Base-by-base conservation (phyloP, 2,329 filamentous ascomycete genomes). In the Cordyceps cicadae region DNA sequence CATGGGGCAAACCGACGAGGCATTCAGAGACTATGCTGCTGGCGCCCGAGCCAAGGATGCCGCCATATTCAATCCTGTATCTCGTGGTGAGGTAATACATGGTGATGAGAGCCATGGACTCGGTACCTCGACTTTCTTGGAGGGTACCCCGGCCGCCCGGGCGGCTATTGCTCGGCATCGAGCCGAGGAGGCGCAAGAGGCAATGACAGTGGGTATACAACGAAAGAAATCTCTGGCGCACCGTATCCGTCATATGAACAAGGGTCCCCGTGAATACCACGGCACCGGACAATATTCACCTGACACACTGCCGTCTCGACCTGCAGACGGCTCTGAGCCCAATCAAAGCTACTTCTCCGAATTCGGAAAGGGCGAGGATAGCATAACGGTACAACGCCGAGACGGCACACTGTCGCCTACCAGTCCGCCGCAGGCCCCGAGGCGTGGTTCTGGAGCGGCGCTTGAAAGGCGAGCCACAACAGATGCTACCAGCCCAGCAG, bases 171-270 rank as follows among this genome's bases (percentile, higher is more conserved):
- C 90, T 71, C 86, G 88, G 63, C 85, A 85, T 54, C 84, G 93
- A 68, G 87, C 83, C 37, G 91, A 87, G 67, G 75, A 89, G 63
- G 81, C 79, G 7, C 82, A 81, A 19, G 83, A 87, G 51, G 81
- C 82, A 62, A 70, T 76, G 59, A 74, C 81, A 24, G 76, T 77
- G 7, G 88, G 88, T 5, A 75, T 99, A 48, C 86, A 88, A 66
- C 87, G 94, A 63, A 97, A 97, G 81, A 97, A 97, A 79, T 97
- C 92, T 32, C 80, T 99, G 63, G 94, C 92, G 3, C 92, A 97
- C 71, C 89, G 92, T 60, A 88, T 99, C 71, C 88, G 92, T 46
- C 88, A 90, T 65, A 92, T 95, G 68, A 90, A 87, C 71, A 87
- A 86, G 63, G 82, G 82, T n/a, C 83, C 82, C 9, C 84, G 85